Base-by-base conservation (phyloP, 257 asterid species). In the Gentiana macrophylla region DNA sequence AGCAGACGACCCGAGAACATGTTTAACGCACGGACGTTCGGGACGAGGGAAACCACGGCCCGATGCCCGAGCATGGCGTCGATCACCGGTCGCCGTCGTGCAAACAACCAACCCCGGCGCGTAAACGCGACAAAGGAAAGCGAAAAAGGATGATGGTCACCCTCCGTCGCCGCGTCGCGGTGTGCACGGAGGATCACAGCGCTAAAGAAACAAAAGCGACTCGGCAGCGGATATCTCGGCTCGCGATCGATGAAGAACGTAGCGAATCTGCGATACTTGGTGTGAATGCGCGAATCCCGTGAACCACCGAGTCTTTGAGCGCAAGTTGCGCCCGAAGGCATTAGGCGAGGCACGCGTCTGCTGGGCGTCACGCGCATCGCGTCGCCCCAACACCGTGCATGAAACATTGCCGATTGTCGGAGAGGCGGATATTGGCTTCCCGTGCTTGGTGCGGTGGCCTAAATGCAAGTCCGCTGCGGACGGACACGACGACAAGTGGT, bases 251-350 rank as follows among this genome's bases (percentile, higher is more conserved):
- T 49, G 53, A n/a, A 13, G 53, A 49, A 49, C 9, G 24, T 49
- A 49, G 53, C 34, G 32, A 13, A 63, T n/a, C 57, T 70, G 71
- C 57, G 75, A 77, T 74, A 62, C 79, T 73, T 82, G 78, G 77
- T 67, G 68, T 80, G 82, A 83, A 80, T 80, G n/a, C 80, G 77
- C 74, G 70, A 80, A 83, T 83, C 78, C 70, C 75, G 74, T 69
- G 83, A 77, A 80, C 81, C 83, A 83, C 74, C 72, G 81, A 82
- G 77, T 74, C 78, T 24, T 24, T 24, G 24, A 24, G 0, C 24
- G 24, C 24, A 24, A 24, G 24, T 24, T 24, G 24, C 24, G 73
- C 77, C 77, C 64, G 63, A 73, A 60, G 73, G 72, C 76, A 45
- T 49, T 49, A 48, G 64, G 56, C 10, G 64, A 59, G 56, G 56